Conservation (phyloP, 768 basidiomycete species). For the Termitomyces sp. region DNA sequence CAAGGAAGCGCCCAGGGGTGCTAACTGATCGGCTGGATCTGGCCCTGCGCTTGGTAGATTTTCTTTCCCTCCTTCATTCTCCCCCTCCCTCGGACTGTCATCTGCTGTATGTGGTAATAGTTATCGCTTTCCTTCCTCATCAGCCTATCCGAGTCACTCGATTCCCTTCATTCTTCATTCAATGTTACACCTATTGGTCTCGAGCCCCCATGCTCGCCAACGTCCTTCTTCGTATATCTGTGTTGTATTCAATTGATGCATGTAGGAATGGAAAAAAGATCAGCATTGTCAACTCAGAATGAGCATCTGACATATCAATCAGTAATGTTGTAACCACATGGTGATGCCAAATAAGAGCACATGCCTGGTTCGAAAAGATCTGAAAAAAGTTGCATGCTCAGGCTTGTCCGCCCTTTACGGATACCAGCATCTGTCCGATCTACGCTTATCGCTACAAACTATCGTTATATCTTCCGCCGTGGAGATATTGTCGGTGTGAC, state of each 20-base stretch:
- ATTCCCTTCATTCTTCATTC: slow-evolving; percentile 5
- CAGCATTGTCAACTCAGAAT: slow-evolving; percentile 5
- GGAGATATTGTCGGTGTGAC: slow-evolving; percentile 95
- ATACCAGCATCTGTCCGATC: slow-evolving; percentile 6
- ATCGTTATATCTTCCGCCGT: slow-evolving; percentile 67
- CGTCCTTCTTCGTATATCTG: slow-evolving; percentile 14
- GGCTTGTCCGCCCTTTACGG: slow-evolving; percentile 22
- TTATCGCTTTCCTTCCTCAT: slow-evolving; percentile 15
- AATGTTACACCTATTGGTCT: slow-evolving; percentile 9
- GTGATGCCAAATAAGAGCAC: slow-evolving; percentile 1
- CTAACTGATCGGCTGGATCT: slow-evolving; percentile 16
- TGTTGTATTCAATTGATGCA: slow-evolving; percentile 19
- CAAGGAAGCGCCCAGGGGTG: slow-evolving; percentile 83
- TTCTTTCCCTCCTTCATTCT: slow-evolving; percentile 6
- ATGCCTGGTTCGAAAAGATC: slow-evolving; percentile 8
- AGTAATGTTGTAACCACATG: neutral
- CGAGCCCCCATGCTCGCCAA: slow-evolving; percentile 10
- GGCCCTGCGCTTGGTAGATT: neutral
- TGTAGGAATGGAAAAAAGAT: slow-evolving; percentile 19
- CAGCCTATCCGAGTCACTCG: slow-evolving; percentile 16
- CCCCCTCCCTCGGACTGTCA: slow-evolving; percentile 3
- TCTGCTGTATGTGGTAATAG: slow-evolving; percentile 15
- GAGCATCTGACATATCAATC: no score
- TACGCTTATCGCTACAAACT: slow-evolving; percentile 2
- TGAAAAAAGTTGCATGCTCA: slow-evolving; percentile 25